Conservation (phyloP, 2,329 filamentous ascomycete species). For the Botrytis byssoidea region DNA sequence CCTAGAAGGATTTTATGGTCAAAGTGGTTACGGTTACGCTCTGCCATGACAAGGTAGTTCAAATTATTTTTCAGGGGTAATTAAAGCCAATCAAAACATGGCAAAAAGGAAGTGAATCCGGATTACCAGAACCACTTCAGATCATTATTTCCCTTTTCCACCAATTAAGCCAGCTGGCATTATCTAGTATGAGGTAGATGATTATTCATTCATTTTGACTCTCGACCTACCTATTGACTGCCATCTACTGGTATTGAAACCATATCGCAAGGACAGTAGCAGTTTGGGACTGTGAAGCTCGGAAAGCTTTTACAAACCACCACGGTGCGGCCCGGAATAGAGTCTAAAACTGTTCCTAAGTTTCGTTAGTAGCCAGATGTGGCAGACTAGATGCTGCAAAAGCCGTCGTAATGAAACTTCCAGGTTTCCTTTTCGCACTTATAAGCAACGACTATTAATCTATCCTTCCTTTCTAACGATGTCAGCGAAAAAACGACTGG, state of each 20-base stretch:
- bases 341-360: not conserved
- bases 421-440: not conserved
- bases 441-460: not conserved
- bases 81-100: conserved; percentile 14
- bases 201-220: not conserved
- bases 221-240: not conserved
- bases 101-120: conserved; percentile 3
- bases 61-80: conserved; percentile 18
- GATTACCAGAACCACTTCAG: not conserved
- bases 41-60: not conserved
- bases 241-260: not conserved
- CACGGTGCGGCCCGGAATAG: conserved; percentile 5
- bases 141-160: not conserved
- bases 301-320: not conserved
- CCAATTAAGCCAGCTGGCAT: conserved; percentile 1
- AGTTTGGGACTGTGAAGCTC: not conserved
- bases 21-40: conserved; percentile 4
- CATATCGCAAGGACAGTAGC: not conserved
- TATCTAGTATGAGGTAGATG: not conserved
- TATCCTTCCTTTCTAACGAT: conserved; percentile 8
- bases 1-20: conserved; percentile 14
- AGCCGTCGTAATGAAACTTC: not conserved
- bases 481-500: conserved; percentile 10
- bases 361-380: not conserved
- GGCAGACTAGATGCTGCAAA: not conserved